Evolutionary conservation across 345 rosid species (phyloP).

Genomic region (Clausena lansium): DNA sequence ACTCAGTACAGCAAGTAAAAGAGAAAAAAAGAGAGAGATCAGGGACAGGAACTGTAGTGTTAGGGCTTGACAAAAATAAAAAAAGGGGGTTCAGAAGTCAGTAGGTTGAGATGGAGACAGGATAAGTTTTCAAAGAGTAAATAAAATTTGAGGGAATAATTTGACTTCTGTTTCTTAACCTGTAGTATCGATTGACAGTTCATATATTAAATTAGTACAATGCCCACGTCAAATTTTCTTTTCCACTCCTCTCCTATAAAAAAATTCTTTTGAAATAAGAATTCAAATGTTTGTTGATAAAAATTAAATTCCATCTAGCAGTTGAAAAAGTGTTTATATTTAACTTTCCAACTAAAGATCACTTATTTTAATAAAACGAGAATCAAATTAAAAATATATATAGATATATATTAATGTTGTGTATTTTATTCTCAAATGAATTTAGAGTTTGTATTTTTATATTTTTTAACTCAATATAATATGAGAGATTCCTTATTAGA

Average conservation of each 20-base stretch:
- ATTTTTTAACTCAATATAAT: too few relatives aligned
- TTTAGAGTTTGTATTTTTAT: too few relatives aligned
- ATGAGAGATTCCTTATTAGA: too few relatives aligned
- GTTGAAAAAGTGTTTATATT: too few relatives aligned
- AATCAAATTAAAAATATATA: too few relatives aligned
- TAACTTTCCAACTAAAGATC: too few relatives aligned
- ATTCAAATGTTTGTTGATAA: too few relatives aligned
- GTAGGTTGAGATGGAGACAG: slow-evolving; percentile 29
- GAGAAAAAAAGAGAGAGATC: not conserved
- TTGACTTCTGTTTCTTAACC: slow-evolving; percentile 24
- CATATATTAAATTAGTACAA: slow-evolving; percentile 10
- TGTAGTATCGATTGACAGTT: slow-evolving; percentile 32
- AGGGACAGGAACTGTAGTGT: not conserved
- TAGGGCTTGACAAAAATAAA: slow-evolving; percentile 13
- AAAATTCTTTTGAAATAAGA: not conserved
- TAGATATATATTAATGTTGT: too few relatives aligned
- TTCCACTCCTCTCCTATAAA: not conserved
- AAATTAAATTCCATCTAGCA: too few relatives aligned
- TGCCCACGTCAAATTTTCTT: slow-evolving; percentile 11
- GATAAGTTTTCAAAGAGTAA: slow-evolving; percentile 13
- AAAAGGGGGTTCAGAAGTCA: not conserved
- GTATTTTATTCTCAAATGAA: too few relatives aligned
- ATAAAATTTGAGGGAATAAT: slow-evolving; percentile 24
- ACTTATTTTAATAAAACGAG: too few relatives aligned
- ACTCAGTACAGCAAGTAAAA: not conserved